Percentiles rank a stretch among this genome's conserved stretches.
These are phyloP conservation scores for Allium sativum DNA, from an alignment of 106 monocot species.

Conservation along the genomic window DNA sequence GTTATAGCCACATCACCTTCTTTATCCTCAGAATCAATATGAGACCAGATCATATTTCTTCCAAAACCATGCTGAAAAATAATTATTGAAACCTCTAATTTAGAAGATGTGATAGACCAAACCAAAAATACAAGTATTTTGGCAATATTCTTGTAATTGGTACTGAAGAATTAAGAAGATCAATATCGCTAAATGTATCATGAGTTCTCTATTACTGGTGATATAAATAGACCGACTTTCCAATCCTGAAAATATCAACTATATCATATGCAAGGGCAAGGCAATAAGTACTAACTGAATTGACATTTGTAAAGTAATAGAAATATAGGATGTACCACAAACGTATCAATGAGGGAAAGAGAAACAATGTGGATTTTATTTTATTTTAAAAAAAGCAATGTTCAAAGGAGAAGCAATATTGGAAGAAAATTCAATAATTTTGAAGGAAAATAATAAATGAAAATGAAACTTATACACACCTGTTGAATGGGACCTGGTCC, in stretches of 20 bases:
- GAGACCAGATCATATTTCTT: conserved; percentile 87
- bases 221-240: too few relatives aligned
- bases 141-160: too few relatives aligned
- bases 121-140: too few relatives aligned
- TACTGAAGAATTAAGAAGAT: background rate
- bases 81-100: background rate
- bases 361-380: too few relatives aligned
- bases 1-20: conserved; percentile 56
- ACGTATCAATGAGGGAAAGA: too few relatives aligned
- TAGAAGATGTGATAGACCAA: background rate
- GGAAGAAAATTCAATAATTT: background rate
- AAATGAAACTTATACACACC: conserved; percentile 24
- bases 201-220: background rate
- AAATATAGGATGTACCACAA: too few relatives aligned
- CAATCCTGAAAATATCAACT: too few relatives aligned
- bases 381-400: too few relatives aligned
- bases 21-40: conserved; percentile 50
- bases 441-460: background rate
- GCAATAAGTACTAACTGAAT: too few relatives aligned
- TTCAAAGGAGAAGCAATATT: too few relatives aligned
- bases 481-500: conserved; percentile 93
- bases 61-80: conserved; percentile 87
- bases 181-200: background rate
- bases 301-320: too few relatives aligned
- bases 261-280: too few relatives aligned